A percentile compares a stretch with the other conserved stretches of the same genome.
Evolutionary conservation across 2,329 filamentous ascomycete genomes (phyloP).

Genomic region (Podosphaera xanthii): DNA sequence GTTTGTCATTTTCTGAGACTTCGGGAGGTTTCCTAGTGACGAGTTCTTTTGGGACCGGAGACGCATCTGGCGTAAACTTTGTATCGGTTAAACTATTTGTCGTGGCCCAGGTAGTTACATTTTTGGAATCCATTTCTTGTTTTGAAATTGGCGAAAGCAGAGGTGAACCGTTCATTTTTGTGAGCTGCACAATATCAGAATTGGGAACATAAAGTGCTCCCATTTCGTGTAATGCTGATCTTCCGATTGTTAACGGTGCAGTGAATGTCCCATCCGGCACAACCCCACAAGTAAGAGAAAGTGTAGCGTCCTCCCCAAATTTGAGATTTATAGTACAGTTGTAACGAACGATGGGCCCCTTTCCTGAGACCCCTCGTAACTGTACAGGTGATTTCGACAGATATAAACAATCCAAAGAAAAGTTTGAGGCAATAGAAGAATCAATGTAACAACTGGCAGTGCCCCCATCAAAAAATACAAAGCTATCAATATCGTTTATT

Average conservation of each 20-base stretch:
- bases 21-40: background rate
- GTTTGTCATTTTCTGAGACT: too few relatives aligned
- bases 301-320: background rate
- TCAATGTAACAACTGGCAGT: constrained; percentile 1
- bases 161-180: too few relatives aligned
- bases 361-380: background rate
- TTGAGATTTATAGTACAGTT: background rate
- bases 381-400: background rate
- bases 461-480: background rate
- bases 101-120: too few relatives aligned
- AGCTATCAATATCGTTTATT: background rate
- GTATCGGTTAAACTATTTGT: too few relatives aligned
- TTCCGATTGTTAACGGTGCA: too few relatives aligned
- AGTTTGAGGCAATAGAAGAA: background rate
- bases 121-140: too few relatives aligned
- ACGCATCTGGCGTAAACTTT: background rate
- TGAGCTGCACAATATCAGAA: too few relatives aligned
- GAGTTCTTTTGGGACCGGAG: background rate
- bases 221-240: too few relatives aligned
- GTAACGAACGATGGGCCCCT: background rate
- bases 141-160: too few relatives aligned
- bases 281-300: background rate
- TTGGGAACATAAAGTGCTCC: too few relatives aligned
- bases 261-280: background rate
- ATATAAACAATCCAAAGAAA: background rate